phyloP scores from a whole-genome alignment of 345 rosid species.

The Salix brachista region DNA sequence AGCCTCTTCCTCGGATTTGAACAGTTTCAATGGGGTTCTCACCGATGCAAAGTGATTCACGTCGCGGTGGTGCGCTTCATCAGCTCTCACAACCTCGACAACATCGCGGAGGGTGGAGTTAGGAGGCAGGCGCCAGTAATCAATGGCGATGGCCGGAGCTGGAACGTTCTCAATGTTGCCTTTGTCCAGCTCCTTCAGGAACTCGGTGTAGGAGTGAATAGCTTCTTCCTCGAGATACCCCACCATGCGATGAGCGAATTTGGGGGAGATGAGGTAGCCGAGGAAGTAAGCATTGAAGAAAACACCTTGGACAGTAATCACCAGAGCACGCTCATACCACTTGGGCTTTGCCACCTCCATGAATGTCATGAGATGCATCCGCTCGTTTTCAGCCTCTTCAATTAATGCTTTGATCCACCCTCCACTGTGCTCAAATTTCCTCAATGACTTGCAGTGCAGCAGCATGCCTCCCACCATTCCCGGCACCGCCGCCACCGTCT shows the following conservation, averaged over 20 bases:
- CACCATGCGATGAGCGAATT: slow-evolving; percentile 65
- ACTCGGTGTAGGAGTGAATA: slow-evolving; percentile 80
- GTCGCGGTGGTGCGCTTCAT: slow-evolving; percentile 86
- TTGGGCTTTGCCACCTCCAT: slow-evolving; percentile 74
- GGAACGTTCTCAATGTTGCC: slow-evolving; percentile 62
- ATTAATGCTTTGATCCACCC: slow-evolving; percentile 89
- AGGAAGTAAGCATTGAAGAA: slow-evolving; percentile 71
- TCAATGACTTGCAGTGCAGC: slow-evolving; percentile 66
- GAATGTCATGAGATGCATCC: slow-evolving; percentile 95
- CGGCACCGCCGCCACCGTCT: slow-evolving; percentile 83
- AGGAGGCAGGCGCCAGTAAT: slow-evolving; percentile 74
- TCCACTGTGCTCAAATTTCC: slow-evolving; percentile 72
- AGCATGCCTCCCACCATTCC: slow-evolving; percentile 91
- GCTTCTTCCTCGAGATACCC: slow-evolving; percentile 92
- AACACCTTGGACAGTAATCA: slow-evolving; percentile 65
- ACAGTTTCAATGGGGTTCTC: slow-evolving; percentile 21
- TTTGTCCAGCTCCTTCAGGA: slow-evolving; percentile 50
- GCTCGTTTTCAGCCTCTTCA: slow-evolving; percentile 86
- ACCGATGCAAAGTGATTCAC: slow-evolving; percentile 87
- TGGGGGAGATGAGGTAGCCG: slow-evolving; percentile 57
- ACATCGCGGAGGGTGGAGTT: slow-evolving; percentile 69
- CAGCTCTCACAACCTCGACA: slow-evolving; percentile 74
- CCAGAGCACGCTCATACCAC: slow-evolving; percentile 76
- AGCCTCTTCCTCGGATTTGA: no score
- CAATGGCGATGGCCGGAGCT: slow-evolving; percentile 76